phyloP scores from a whole-genome alignment of 116 monocot genomes.

The Zostera marina region DNA sequence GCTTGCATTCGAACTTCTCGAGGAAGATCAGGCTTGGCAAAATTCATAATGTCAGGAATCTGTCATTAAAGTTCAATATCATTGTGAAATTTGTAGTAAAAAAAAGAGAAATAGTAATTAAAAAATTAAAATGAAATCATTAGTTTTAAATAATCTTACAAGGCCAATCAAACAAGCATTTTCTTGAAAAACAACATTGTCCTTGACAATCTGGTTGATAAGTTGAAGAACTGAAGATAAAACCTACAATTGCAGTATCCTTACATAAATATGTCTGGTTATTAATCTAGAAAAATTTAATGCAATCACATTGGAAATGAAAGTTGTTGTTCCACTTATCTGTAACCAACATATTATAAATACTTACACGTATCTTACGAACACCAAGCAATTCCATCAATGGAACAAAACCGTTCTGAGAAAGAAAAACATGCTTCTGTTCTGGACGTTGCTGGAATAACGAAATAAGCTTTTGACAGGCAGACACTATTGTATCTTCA shows the following conservation, averaged over 20 bases:
- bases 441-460: constrained; percentile 77
- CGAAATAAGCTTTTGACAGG: constrained; percentile 74
- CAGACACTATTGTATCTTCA: constrained; percentile 72
- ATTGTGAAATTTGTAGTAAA: too few relatives aligned
- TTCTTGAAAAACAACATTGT: constrained; percentile 71
- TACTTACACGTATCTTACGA: constrained; percentile 65
- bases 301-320: neutral
- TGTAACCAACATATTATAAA: neutral
- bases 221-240: constrained; percentile 76
- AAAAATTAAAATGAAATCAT: too few relatives aligned
- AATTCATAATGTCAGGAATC: constrained; percentile 86
- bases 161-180: constrained; percentile 96
- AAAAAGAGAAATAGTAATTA: too few relatives aligned
- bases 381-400: constrained; percentile 85
- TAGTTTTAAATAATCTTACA: constrained; percentile 30
- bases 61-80: constrained; percentile 16
- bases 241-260: constrained; percentile 29
- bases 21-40: constrained; percentile 64
- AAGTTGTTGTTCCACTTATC: neutral
- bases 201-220: constrained; percentile 73
- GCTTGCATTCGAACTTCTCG: constrained; percentile 94
- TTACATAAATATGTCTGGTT: neutral
- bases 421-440: constrained; percentile 67
- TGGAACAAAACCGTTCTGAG: constrained; percentile 77
- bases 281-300: too few relatives aligned